phyloP scores from a whole-genome alignment of 441 rosid genomes.

The Omphalea diandra region DNA sequence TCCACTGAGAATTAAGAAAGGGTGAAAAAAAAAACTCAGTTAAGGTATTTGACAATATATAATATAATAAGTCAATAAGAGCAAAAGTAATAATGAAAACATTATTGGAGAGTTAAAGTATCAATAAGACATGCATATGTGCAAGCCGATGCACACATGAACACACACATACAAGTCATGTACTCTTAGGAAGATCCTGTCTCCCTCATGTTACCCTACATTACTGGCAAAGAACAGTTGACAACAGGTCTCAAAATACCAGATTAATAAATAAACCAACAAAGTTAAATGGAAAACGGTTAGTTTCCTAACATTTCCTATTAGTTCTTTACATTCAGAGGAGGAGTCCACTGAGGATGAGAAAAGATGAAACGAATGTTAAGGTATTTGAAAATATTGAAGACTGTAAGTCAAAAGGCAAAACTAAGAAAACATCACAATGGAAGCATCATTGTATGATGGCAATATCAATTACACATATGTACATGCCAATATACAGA shows the following conservation, averaged over 20 bases:
- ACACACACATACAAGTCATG: background rate
- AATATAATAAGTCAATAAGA: background rate
- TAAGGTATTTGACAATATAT: background rate
- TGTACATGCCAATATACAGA: background rate
- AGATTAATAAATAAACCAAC: background rate
- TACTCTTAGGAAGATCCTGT: background rate
- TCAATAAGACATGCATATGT: background rate
- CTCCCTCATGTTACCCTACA: background rate
- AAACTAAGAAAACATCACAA: too few relatives aligned
- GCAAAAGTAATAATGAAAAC: background rate
- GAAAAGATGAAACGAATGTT: background rate
- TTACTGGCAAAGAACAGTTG: background rate
- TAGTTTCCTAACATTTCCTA: background rate
- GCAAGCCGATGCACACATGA: background rate
- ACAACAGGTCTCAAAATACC: background rate
- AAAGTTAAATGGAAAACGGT: background rate
- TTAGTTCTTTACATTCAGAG: too few relatives aligned
- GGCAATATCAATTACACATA: background rate
- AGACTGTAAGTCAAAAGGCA: background rate
- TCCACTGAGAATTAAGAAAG: constrained; percentile 64
- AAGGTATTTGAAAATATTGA: background rate
- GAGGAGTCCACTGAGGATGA: too few relatives aligned
- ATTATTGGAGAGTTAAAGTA: background rate
- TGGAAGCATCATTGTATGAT: too few relatives aligned
- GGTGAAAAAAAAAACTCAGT: constrained; percentile 21